Percentiles rank a stretch among this genome's conserved stretches.
These are phyloP conservation scores for Fraxinus latifolia DNA, from an alignment of 305 asterid species.

Conservation along the genomic window DNA sequence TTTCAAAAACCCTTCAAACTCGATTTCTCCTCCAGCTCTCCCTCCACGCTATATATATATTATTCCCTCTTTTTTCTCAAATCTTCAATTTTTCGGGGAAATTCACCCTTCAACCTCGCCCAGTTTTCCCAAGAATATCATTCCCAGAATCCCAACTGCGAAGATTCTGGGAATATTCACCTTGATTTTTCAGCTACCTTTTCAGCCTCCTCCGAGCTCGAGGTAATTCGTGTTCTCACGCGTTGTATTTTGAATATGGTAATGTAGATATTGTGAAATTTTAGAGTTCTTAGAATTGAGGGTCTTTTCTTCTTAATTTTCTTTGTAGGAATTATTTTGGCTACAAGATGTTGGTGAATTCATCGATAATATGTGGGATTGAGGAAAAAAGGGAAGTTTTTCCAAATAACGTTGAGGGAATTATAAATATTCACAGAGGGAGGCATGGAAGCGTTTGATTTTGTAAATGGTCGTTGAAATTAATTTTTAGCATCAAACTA, in stretches of 20 bases:
- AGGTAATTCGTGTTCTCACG: slow-evolving; percentile 32
- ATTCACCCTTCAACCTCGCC: background rate
- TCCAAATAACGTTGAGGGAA: slow-evolving; percentile 21
- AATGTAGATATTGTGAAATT: background rate
- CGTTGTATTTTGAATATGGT: background rate
- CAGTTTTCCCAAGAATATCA: background rate
- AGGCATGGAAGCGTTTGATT: slow-evolving; percentile 37
- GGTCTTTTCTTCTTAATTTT: background rate
- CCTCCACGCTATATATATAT: slow-evolving; percentile 19
- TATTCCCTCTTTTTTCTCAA: slow-evolving; percentile 21
- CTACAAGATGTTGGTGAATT: slow-evolving; percentile 23
- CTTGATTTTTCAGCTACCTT: background rate
- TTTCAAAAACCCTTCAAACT: slow-evolving; percentile 22
- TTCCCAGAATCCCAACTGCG: slow-evolving; percentile 5
- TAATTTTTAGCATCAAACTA: background rate
- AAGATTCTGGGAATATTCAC: background rate
- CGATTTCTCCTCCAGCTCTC: slow-evolving; percentile 11
- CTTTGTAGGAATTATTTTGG: slow-evolving; percentile 29
- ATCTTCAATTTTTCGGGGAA: slow-evolving; percentile 21
- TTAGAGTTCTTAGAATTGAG: background rate
- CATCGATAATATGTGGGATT: slow-evolving; percentile 31
- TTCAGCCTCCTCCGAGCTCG: slow-evolving; percentile 10
- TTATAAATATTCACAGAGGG: slow-evolving; percentile 32
- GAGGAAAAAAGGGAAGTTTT: slow-evolving; percentile 32
- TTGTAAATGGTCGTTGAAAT: background rate